A percentile compares a stretch with the other conserved stretches of the same genome.
Evolutionary conservation across 164 flowering plant species (phyloP).

Genomic region (Dillenia suffruticosa): DNA sequence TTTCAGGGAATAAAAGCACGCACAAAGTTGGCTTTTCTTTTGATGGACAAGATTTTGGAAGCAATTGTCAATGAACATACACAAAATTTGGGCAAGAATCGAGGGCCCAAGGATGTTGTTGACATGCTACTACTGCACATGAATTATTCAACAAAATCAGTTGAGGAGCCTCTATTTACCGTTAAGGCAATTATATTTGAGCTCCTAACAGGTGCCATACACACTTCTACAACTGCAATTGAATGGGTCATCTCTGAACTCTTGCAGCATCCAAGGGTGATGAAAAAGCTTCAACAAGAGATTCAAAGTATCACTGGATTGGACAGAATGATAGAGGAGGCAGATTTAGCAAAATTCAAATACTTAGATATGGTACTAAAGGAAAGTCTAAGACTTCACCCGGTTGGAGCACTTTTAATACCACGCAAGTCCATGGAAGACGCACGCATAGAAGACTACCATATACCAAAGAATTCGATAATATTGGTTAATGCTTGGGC

Average conservation of each 20-base stretch:
- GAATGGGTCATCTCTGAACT: conserved; percentile 15
- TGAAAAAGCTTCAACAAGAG: conserved; percentile 20
- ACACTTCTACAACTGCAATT: conserved; percentile 16
- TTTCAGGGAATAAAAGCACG: conserved; percentile 9
- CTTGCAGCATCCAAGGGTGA: conserved; percentile 14
- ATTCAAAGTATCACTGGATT: conserved; percentile 13
- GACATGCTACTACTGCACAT: conserved; percentile 12
- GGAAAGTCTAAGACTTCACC: conserved; percentile 32
- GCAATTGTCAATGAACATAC: conserved; percentile 16
- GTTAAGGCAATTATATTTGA: conserved; percentile 12
- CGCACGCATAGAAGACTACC: conserved; percentile 12
- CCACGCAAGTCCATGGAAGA: conserved; percentile 27
- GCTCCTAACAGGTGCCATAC: conserved; percentile 15
- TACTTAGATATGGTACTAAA: conserved; percentile 32
- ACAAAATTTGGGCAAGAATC: not conserved
- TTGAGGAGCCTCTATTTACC: not conserved
- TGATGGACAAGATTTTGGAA: conserved; percentile 6
- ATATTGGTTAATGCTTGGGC: conserved; percentile 28
- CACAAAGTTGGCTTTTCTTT: not conserved
- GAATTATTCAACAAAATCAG: not conserved
- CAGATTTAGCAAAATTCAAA: conserved; percentile 16
- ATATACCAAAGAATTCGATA: conserved; percentile 22
- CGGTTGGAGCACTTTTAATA: conserved; percentile 24
- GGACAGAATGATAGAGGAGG: conserved; percentile 21
- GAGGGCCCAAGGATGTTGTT: conserved; percentile 5